A percentile compares a stretch with the other conserved stretches of the same genome.
Conservation (phyloP, 2,329 filamentous ascomycete genomes). For the Ophiostoma ulmi region DNA sequence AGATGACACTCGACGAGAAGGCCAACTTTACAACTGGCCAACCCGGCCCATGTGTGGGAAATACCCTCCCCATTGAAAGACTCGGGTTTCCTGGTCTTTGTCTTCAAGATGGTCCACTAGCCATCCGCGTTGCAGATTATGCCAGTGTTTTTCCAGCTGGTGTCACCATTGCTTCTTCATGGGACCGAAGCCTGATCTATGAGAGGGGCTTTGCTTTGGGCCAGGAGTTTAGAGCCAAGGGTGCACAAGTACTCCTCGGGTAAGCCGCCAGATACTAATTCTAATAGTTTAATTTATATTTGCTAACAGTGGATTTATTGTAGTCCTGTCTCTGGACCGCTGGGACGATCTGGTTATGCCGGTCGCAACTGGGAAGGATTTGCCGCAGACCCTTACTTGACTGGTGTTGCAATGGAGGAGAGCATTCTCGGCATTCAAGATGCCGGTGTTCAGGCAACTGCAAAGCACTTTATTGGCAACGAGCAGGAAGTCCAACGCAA, state of each 20-base stretch:
- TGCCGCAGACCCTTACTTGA: constrained; percentile 62
- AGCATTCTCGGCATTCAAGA: constrained; percentile 63
- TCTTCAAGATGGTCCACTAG: constrained; percentile 66
- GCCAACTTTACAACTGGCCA: constrained; percentile 68
- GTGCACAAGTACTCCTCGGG: constrained; percentile 67
- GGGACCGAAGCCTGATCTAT: constrained; percentile 62
- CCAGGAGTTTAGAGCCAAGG: constrained; percentile 65
- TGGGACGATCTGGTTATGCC: constrained; percentile 60
- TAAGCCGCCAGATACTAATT: neutral
- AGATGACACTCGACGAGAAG: constrained; percentile 66
- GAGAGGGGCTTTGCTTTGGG: constrained; percentile 65
- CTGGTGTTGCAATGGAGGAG: constrained; percentile 58
- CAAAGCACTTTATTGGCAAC: constrained; percentile 34
- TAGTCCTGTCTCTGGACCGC: constrained; percentile 47
- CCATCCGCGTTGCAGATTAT: constrained; percentile 60
- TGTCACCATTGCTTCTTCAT: constrained; percentile 66
- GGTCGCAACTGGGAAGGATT: constrained; percentile 58
- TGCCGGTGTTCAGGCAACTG: constrained; percentile 40
- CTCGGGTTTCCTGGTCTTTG: constrained; percentile 57
- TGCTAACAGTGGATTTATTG: neutral
- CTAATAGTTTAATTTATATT: neutral
- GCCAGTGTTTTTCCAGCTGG: constrained; percentile 67
- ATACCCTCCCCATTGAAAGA: constrained; percentile 45
- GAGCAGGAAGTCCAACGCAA: constrained; percentile 34
- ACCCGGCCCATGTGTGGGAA: constrained; percentile 34